Percentiles rank a stretch among this genome's conserved stretches.
phyloP scores from a whole-genome alignment of 768 basidiomycete genomes.

The Tulasnella sp. region DNA sequence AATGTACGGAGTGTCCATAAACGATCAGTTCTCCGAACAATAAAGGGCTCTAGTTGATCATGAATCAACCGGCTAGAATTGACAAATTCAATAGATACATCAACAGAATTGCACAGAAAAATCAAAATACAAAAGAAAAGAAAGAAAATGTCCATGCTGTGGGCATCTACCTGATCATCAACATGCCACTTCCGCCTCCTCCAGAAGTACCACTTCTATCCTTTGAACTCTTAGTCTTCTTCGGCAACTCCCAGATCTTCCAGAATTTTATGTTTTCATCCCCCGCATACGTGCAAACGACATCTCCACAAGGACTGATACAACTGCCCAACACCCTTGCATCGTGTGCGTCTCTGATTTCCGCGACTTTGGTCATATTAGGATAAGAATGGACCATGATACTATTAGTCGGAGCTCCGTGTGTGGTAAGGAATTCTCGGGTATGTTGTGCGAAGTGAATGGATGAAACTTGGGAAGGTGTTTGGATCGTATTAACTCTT shows the following conservation, averaged over 20 bases:
- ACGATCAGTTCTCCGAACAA: too few relatives aligned
- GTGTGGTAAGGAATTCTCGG: conserved; percentile 84
- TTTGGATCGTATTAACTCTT: conserved; percentile 72
- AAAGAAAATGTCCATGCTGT: too few relatives aligned
- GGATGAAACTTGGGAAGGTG: conserved; percentile 84
- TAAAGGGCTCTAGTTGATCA: too few relatives aligned
- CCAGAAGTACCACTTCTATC: background rate
- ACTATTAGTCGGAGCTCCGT: conserved; percentile 84
- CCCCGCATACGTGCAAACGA: conserved; percentile 81
- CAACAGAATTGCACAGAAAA: too few relatives aligned
- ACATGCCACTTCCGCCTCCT: background rate
- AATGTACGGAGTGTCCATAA: too few relatives aligned
- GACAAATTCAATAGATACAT: too few relatives aligned
- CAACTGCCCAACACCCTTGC: conserved; percentile 77
- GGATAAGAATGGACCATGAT: conserved; percentile 81
- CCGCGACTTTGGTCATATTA: conserved; percentile 61
- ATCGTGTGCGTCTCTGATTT: conserved; percentile 88
- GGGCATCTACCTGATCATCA: conserved; percentile 5
- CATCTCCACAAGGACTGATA: conserved; percentile 77
- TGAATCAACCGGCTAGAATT: too few relatives aligned
- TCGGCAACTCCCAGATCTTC: conserved; percentile 35
- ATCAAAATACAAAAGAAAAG: too few relatives aligned
- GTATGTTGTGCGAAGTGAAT: conserved; percentile 75
- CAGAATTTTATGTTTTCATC: conserved; percentile 98
- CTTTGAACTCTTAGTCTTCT: conserved; percentile 20